A percentile compares a stretch with the other conserved stretches of the same genome.
Evolutionary conservation across 2,329 filamentous ascomycete genomes (phyloP).

Genomic region (Hypoxylon sp.): DNA sequence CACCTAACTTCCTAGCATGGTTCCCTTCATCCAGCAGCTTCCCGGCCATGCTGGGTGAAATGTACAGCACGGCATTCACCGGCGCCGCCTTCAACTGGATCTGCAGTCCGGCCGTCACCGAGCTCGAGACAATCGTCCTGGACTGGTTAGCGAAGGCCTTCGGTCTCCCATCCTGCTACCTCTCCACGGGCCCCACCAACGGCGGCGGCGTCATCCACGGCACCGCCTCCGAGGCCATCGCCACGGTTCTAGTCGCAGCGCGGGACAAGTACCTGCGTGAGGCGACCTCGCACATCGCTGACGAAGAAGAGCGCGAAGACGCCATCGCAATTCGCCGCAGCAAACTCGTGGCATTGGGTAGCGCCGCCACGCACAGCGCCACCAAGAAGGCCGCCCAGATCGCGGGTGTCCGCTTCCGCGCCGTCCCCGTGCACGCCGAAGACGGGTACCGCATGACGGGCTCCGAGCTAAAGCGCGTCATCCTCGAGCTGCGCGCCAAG

Average conservation of each 20-base stretch:
- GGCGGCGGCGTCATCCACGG: slow-evolving; percentile 97
- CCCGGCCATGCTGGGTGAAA: slow-evolving; percentile 89
- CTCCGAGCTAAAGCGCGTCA: slow-evolving; percentile 69
- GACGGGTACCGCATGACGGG: slow-evolving; percentile 81
- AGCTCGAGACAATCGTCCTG: slow-evolving; percentile 92
- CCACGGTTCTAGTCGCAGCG: slow-evolving; percentile 89
- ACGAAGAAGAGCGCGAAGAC: slow-evolving; percentile 75
- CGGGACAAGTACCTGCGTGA: slow-evolving; percentile 82
- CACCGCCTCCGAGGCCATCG: slow-evolving; percentile 87
- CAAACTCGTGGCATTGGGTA: slow-evolving; percentile 84
- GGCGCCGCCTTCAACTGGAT: slow-evolving; percentile 98
- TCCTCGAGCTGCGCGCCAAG: slow-evolving; percentile 75
- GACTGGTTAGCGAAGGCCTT: slow-evolving; percentile 90
- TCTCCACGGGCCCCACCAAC: slow-evolving; percentile 76
- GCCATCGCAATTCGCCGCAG: slow-evolving; percentile 75
- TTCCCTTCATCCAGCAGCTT: slow-evolving; percentile 88
- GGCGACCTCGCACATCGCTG: slow-evolving; percentile 64
- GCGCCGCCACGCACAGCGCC: slow-evolving; percentile 83
- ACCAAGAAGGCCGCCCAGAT: slow-evolving; percentile 91
- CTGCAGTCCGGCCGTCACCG: slow-evolving; percentile 90
- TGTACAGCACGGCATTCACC: slow-evolving; percentile 91
- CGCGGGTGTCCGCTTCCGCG: slow-evolving; percentile 84
- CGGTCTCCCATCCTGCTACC: slow-evolving; percentile 78
- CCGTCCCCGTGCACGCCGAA: slow-evolving; percentile 73
- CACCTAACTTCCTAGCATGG: slow-evolving; percentile 95